Conservation (phyloP, 306 rosid genomes). For the Fragaria vesca region DNA sequence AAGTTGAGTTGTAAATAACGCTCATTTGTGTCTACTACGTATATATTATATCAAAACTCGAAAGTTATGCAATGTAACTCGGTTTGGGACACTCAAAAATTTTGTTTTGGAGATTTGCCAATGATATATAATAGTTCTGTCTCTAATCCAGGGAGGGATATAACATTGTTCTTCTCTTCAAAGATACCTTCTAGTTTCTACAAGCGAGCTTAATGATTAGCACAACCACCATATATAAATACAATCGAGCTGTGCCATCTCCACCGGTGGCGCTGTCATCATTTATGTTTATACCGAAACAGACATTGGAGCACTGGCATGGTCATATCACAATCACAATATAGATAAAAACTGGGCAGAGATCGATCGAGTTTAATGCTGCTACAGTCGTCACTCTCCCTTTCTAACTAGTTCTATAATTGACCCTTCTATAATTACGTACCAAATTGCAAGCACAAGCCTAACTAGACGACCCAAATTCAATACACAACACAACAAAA, state of each 20-base stretch:
- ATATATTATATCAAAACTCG: too few relatives aligned
- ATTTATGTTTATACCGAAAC: neutral
- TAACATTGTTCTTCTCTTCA: neutral
- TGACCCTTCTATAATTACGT: neutral
- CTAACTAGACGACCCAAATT: slow-evolving; percentile 4
- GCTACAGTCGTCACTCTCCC: neutral
- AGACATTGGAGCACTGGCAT: neutral
- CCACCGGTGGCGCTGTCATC: neutral
- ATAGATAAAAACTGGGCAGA: neutral
- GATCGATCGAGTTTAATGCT: neutral
- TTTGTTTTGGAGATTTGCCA: too few relatives aligned
- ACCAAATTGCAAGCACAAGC: neutral
- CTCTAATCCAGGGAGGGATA: neutral
- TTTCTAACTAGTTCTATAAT: neutral
- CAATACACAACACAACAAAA: neutral
- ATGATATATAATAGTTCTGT: too few relatives aligned
- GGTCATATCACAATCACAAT: neutral
- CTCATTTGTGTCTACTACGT: too few relatives aligned
- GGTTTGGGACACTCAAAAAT: too few relatives aligned
- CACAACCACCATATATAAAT: neutral
- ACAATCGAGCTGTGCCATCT: neutral
- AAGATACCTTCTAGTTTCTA: neutral
- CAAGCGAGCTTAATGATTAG: neutral
- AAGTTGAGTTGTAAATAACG: too few relatives aligned
- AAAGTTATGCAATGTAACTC: too few relatives aligned